Base-by-base conservation (phyloP, 768 basidiomycete species). In the Dioszegia crocea region DNA sequence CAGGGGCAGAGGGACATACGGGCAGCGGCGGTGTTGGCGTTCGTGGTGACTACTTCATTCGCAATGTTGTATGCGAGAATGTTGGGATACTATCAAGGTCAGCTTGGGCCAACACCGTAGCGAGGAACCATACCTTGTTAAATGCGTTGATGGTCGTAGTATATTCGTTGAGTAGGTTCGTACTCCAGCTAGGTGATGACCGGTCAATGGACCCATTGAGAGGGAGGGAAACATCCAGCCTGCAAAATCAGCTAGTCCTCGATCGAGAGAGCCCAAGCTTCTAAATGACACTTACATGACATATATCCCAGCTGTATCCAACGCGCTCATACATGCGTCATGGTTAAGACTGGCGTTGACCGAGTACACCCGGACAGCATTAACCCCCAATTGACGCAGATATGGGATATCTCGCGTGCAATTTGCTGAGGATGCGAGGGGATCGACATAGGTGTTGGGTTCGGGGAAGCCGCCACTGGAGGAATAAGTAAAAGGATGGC, bases 21-120 rank as follows among this genome's bases (percentile, higher is more conserved):
- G 16, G 86, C 84, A 10, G 86, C 84, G 29, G 78, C 79, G 16
- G 88, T 88, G 52, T 79, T 77, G 19, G 60, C 54, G 10, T 80
- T 72, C 24, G 82, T 81, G 30, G 85, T 87, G 61, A 83, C 78
- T 26, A 84, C 81, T 65, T 94, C 92, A 69, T 96, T 96, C 21
- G 91, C 92, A 59, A 96, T 82, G 70, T 93, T 94, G 79, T 82
- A 93, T 11, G 86, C 91, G 56, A 94, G 79, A 16, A 96, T 83
- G 65, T 96, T 96, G 80, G 89, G 84, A 67, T 94, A 96, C 74
- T 88, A 84, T n/a, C 11, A 6, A 1, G 4, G 23, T 39, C 59
- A 40, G 36, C 31, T 29, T 10, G 3, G 24, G 24, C 16, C 19
- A 17, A 29, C 39, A 19, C 9, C 17, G 46, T 23, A 63, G 33